A percentile compares a stretch with the other conserved stretches of the same genome.
phyloP scores from a whole-genome alignment of 345 rosid genomes.

The Salix arbutifolia region DNA sequence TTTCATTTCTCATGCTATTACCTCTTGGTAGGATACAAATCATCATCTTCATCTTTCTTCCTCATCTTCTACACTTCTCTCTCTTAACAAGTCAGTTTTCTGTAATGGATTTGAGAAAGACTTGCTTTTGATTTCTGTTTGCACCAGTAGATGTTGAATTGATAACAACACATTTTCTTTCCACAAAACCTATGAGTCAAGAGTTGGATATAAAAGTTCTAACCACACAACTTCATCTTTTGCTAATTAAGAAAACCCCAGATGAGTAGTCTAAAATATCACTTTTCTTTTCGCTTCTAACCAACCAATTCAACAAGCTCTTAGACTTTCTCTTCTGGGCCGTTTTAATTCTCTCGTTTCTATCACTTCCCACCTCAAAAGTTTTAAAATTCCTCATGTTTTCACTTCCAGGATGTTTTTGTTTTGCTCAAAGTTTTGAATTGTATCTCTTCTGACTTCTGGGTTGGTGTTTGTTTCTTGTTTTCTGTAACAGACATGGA shows the following conservation, averaged over 20 bases:
- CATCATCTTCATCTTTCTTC: neutral
- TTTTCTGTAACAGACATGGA: slow-evolving; percentile 32
- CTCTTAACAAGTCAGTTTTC: neutral
- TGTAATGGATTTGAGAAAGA: neutral
- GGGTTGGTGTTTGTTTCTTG: neutral
- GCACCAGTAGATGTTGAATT: slow-evolving; percentile 8
- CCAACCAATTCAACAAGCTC: neutral
- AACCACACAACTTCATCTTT: neutral
- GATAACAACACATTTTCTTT: neutral
- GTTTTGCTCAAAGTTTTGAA: neutral
- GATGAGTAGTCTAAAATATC: neutral
- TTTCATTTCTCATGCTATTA: slow-evolving; percentile 17
- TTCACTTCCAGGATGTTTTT: neutral
- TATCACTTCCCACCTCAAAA: neutral
- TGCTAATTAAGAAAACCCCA: neutral
- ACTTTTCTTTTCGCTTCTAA: neutral
- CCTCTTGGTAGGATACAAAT: slow-evolving; percentile 10
- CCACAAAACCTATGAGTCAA: too few species aligned
- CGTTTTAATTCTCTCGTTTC: neutral
- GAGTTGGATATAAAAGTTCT: too few species aligned
- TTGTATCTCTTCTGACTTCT: slow-evolving; percentile 4
- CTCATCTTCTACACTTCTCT: neutral
- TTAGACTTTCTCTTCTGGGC: neutral
- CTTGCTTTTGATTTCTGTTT: neutral
- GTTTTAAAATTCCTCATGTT: neutral